A percentile compares a stretch with the other conserved stretches of the same genome.
Evolutionary conservation across 495 filamentous ascomycete species (phyloP).

Genomic region (Penicillium bialowiezense): DNA sequence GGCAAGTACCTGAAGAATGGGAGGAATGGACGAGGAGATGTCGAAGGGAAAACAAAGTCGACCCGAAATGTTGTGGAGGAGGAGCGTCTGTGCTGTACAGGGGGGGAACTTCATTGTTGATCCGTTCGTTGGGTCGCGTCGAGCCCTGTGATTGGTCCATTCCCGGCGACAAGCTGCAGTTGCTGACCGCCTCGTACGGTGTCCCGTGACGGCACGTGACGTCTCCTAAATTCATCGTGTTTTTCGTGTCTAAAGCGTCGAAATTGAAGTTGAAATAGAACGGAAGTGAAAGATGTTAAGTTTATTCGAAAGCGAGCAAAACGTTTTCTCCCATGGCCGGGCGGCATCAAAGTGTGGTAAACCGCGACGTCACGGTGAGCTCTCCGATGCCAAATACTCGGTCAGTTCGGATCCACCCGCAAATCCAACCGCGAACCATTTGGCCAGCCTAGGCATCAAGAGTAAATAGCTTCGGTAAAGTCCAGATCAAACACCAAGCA

Average conservation of each 20-base stretch:
- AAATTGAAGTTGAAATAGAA: no score
- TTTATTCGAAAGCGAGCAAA: no score
- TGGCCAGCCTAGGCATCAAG: no score
- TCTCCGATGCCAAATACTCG: neutral
- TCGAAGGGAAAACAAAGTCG: slow-evolving; percentile 19
- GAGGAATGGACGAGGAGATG: slow-evolving; percentile 23
- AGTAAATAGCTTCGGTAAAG: no score
- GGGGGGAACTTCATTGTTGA: slow-evolving; percentile 37
- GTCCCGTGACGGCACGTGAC: slow-evolving; percentile 14
- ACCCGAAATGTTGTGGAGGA: slow-evolving; percentile 33
- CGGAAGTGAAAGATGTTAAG: no score
- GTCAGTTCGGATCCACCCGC: slow-evolving; percentile 6
- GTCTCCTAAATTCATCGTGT: neutral
- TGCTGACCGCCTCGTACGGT: slow-evolving; percentile 22
- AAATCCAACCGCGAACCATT: slow-evolving; percentile 4
- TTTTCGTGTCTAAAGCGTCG: neutral
- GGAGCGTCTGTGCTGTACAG: slow-evolving; percentile 29
- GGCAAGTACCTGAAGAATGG: slow-evolving; percentile 29
- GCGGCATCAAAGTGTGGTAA: no score
- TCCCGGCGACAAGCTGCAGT: slow-evolving; percentile 10
- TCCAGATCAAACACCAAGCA: slow-evolving; percentile 1
- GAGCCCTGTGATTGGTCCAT: slow-evolving; percentile 31
- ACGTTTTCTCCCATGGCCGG: no score
- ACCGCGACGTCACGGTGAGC: neutral
- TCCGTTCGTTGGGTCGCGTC: slow-evolving; percentile 43